These are phyloP conservation scores for Platanthera zijinensis DNA, from an alignment of 106 monocot species.

Conservation along the genomic window DNA sequence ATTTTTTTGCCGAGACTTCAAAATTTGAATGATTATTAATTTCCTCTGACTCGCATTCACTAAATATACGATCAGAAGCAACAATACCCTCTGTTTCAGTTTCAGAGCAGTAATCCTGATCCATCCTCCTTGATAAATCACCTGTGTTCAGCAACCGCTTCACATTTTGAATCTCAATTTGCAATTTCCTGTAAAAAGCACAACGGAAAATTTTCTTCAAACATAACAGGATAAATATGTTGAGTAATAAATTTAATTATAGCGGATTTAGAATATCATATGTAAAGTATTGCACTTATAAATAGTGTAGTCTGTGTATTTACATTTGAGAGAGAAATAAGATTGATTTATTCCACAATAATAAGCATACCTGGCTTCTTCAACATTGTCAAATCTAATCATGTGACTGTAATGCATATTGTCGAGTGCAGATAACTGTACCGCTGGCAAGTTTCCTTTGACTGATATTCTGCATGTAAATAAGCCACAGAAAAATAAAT, in stretches of 20 bases:
- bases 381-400: constrained; percentile 92
- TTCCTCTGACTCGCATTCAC: constrained; percentile 16
- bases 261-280: too few species aligned
- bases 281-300: too few species aligned
- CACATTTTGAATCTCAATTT: constrained; percentile 61
- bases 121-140: constrained; percentile 19
- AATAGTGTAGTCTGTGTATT: too few species aligned
- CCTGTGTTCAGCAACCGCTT: constrained; percentile 32
- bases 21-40: constrained; percentile 10
- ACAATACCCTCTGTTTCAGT: constrained; percentile 76
- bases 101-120: constrained; percentile 76
- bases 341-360: too few species aligned
- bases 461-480: constrained; percentile 58
- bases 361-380: constrained; percentile 67
- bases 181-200: constrained; percentile 63
- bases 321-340: too few species aligned
- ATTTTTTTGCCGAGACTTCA: background rate
- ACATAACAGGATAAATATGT: background rate
- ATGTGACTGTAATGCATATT: constrained; percentile 99
- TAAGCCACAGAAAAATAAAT: background rate
- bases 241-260: background rate
- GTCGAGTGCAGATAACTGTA: constrained; percentile 70
- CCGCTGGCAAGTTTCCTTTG: constrained; percentile 49
- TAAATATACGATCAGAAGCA: constrained; percentile 20
- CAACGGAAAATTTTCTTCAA: constrained; percentile 5